phyloP scores from a whole-genome alignment of 164 flowering plant genomes.

The Annona squamosa region DNA sequence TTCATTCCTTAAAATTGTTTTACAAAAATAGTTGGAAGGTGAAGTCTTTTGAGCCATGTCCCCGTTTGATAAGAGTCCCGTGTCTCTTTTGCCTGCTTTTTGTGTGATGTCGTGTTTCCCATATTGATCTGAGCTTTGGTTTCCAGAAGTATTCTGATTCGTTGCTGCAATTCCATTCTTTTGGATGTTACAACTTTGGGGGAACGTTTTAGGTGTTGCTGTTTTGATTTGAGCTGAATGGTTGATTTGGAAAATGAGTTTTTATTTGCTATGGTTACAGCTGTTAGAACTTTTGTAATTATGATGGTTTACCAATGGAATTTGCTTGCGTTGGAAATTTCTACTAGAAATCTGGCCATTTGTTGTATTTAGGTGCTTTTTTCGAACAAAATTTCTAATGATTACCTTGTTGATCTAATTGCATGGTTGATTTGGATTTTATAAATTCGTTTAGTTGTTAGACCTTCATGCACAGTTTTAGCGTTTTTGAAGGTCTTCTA shows the following conservation, averaged over 20 bases:
- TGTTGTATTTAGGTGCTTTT: too few species aligned
- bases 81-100: too few species aligned
- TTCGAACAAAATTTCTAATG: too few species aligned
- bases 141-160: not conserved
- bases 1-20: not conserved
- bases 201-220: not conserved
- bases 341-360: too few species aligned
- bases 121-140: not conserved
- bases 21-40: not conserved
- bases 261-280: not conserved
- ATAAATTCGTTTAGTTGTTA: not conserved
- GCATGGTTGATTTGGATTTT: not conserved
- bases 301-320: not conserved
- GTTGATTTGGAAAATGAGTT: not conserved
- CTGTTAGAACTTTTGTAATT: not conserved
- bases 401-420: not conserved
- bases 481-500: too few species aligned
- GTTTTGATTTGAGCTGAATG: not conserved
- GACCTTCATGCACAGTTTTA: not conserved
- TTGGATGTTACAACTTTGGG: not conserved
- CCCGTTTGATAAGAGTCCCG: not conserved
- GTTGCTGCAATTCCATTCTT: not conserved
- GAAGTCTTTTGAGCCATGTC: not conserved
- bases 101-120: not conserved
- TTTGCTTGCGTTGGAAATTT: too few species aligned